phyloP scores from a whole-genome alignment of 2,329 filamentous ascomycete species.

The Talaromyces rugulosus region DNA sequence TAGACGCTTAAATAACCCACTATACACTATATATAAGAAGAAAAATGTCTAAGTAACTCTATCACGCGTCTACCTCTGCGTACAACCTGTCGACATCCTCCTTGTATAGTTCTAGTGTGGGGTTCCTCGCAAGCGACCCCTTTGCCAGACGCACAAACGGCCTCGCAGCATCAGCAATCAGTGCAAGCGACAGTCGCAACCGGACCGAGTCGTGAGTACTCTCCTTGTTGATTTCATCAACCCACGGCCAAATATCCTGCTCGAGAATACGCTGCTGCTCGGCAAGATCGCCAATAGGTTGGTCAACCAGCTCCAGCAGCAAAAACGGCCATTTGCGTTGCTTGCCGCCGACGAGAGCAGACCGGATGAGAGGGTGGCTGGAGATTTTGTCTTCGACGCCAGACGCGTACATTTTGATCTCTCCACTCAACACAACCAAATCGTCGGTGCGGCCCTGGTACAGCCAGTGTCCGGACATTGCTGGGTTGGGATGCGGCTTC shows the following conservation, averaged over 20 bases:
- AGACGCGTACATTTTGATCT: slow-evolving; percentile 20
- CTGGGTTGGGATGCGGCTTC: slow-evolving; percentile 18
- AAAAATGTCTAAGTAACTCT: background rate
- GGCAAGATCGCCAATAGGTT: background rate
- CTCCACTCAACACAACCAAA: slow-evolving; percentile 16
- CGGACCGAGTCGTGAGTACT: slow-evolving; percentile 9
- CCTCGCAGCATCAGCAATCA: background rate
- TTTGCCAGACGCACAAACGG: slow-evolving; percentile 9
- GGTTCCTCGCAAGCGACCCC: slow-evolving; percentile 10
- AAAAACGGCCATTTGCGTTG: slow-evolving; percentile 18
- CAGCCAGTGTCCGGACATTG: slow-evolving; percentile 18
- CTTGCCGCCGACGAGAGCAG: slow-evolving; percentile 21
- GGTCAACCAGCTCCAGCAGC: slow-evolving; percentile 16
- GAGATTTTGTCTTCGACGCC: slow-evolving; percentile 20
- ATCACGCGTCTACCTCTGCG: background rate
- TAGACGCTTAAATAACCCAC: no score
- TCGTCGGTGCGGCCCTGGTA: slow-evolving; percentile 22
- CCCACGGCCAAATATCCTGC: slow-evolving; percentile 1
- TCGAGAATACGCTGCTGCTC: background rate
- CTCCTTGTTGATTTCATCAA: slow-evolving; percentile 2
- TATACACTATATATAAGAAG: background rate
- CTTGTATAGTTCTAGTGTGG: slow-evolving; percentile 4
- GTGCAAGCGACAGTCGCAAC: background rate
- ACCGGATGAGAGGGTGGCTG: slow-evolving; percentile 17
- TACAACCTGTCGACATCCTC: slow-evolving; percentile 7